A percentile compares a stretch with the other conserved stretches of the same genome.
phyloP scores from a whole-genome alignment of 2,329 filamentous ascomycete species.

The Penicillium sp. region DNA sequence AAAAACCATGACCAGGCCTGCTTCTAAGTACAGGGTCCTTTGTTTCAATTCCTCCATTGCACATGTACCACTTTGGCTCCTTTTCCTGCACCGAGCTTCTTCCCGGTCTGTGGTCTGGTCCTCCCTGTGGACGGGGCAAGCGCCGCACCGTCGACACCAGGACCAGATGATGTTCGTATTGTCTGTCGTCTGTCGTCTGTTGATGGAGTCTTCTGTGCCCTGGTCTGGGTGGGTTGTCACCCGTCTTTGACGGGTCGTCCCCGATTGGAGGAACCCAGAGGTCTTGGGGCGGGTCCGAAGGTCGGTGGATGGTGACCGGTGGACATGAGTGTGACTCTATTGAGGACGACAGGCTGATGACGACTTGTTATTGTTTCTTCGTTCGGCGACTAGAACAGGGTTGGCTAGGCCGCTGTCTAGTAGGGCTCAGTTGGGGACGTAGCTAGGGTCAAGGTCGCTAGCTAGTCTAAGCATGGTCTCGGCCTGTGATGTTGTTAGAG shows the following conservation, averaged over 20 bases:
- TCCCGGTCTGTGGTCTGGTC: not conserved
- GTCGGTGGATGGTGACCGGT: not conserved
- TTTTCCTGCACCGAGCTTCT: not conserved
- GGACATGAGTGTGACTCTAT: not conserved
- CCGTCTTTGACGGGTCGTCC: not conserved
- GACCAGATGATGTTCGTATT: not conserved
- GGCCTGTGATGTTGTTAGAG: not conserved
- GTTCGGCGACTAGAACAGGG: not conserved
- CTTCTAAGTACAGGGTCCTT: not conserved
- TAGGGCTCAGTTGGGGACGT: not conserved
- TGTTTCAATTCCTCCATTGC: not conserved
- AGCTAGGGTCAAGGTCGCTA: not conserved
- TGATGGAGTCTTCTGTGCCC: not conserved
- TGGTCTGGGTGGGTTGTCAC: not conserved
- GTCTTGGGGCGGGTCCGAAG: not conserved
- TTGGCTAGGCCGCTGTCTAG: slow-evolving; percentile 1
- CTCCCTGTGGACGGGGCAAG: not conserved
- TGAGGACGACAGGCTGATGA: not conserved
- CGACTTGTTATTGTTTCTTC: not conserved
- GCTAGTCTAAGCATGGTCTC: not conserved
- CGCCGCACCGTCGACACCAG: not conserved
- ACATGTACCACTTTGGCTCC: not conserved
- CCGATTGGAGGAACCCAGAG: not conserved
- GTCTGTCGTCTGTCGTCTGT: not conserved
- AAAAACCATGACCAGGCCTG: slow-evolving; percentile 25